These are phyloP conservation scores for Lithohypha guttulata DNA, from an alignment of 2,329 filamentous ascomycete genomes.

Conservation along the genomic window DNA sequence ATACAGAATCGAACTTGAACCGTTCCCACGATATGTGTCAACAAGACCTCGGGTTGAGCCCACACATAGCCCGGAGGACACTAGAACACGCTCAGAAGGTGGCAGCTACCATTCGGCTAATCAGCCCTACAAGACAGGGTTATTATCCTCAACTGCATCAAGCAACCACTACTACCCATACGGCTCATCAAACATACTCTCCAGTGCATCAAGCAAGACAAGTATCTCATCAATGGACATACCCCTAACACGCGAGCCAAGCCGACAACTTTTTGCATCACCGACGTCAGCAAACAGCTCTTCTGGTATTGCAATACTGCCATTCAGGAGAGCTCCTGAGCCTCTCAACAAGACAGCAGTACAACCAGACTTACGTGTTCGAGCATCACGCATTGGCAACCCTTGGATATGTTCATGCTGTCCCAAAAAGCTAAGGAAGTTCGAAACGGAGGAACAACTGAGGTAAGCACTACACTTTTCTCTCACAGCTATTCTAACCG, in stretches of 20 bases:
- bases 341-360: conserved; percentile 13
- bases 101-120: conserved; percentile 53
- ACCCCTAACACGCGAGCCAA: too few relatives aligned
- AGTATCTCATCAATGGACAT: conserved; percentile 54
- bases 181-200: conserved; percentile 50
- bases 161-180: conserved; percentile 51
- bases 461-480: too few relatives aligned
- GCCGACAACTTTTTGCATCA: too few relatives aligned
- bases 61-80: too few relatives aligned
- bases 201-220: conserved; percentile 50
- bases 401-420: conserved; percentile 82
- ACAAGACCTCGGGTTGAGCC: too few relatives aligned
- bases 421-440: conserved; percentile 94
- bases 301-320: conserved; percentile 27
- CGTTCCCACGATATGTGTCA: too few relatives aligned
- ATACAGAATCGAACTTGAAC: too few relatives aligned
- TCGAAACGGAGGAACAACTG: conserved; percentile 72
- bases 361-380: too few relatives aligned
- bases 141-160: conserved; percentile 54
- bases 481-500: too few relatives aligned
- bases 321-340: conserved; percentile 17
- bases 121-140: too few relatives aligned
- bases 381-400: conserved; percentile 45
- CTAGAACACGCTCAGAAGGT: conserved; percentile 43
- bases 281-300: too few relatives aligned